Evolutionary conservation across 1,284 basidiomycete genomes (phyloP).

Genomic region (Hymenochaete sp.): DNA sequence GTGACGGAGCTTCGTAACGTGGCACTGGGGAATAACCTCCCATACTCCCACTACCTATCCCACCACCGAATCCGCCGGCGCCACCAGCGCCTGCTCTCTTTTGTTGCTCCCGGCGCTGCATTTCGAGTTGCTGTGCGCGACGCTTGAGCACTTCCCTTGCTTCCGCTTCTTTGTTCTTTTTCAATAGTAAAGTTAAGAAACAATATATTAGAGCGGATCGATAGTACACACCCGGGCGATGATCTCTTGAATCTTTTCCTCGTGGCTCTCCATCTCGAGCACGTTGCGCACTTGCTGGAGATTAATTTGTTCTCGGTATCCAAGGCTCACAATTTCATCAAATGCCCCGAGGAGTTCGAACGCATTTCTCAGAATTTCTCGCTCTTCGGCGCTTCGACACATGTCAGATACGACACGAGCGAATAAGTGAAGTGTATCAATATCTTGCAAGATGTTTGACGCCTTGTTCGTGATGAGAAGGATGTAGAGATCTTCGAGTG

Average conservation of each 20-base stretch:
- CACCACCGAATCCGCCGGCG: slow-evolving; percentile 47
- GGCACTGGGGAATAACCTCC: slow-evolving; percentile 57
- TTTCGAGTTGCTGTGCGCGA: slow-evolving; percentile 95
- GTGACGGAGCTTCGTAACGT: slow-evolving; percentile 56
- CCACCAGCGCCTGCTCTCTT: slow-evolving; percentile 45
- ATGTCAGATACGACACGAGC: slow-evolving; percentile 92
- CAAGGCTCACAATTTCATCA: slow-evolving; percentile 92
- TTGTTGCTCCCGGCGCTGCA: slow-evolving; percentile 93
- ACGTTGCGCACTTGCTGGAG: slow-evolving; percentile 87
- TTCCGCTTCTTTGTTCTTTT: slow-evolving; percentile 95
- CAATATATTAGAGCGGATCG: background rate
- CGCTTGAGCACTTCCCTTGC: slow-evolving; percentile 99
- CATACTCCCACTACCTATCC: slow-evolving; percentile 40
- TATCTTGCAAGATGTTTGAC: slow-evolving; percentile 97
- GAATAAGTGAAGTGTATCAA: slow-evolving; percentile 91
- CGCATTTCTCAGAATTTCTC: slow-evolving; percentile 85
- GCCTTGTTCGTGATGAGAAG: slow-evolving; percentile 97
- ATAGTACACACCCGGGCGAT: slow-evolving; percentile 70
- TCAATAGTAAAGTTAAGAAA: background rate
- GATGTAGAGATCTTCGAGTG: slow-evolving; percentile 96
- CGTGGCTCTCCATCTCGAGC: slow-evolving; percentile 98
- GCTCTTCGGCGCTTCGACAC: slow-evolving; percentile 81
- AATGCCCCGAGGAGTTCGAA: slow-evolving; percentile 95
- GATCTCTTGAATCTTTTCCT: slow-evolving; percentile 99
- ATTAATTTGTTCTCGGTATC: slow-evolving; percentile 91